Percentiles rank a stretch among this genome's conserved stretches.
These are phyloP conservation scores for Aureobasidium vineae DNA, from an alignment of 2,329 filamentous ascomycete genomes.

Conservation along the genomic window DNA sequence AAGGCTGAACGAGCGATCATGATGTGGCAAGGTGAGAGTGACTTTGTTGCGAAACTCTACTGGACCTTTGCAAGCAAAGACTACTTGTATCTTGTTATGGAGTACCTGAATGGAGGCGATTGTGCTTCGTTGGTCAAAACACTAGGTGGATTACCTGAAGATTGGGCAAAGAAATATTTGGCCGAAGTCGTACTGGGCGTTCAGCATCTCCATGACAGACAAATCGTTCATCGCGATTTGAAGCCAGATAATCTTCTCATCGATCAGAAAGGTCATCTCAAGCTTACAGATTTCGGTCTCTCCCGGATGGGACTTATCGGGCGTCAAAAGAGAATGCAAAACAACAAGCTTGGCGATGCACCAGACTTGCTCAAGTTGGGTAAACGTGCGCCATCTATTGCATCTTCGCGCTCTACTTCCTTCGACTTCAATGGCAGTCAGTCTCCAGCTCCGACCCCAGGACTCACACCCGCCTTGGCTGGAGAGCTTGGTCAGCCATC, in stretches of 20 bases:
- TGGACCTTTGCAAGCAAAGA: constrained; percentile 99
- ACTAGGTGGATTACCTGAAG: constrained; percentile 85
- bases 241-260: constrained; percentile 98
- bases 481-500: constrained; percentile 76
- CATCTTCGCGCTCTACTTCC: constrained; percentile 88
- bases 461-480: constrained; percentile 76
- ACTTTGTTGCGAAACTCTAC: constrained; percentile 98
- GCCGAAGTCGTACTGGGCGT: constrained; percentile 96
- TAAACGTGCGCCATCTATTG: constrained; percentile 79
- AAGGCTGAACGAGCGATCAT: constrained; percentile 98
- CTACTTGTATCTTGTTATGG: constrained; percentile 98
- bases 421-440: constrained; percentile 80
- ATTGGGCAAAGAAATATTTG: constrained; percentile 97
- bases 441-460: constrained; percentile 80
- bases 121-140: constrained; percentile 96
- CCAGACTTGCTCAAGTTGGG: constrained; percentile 88
- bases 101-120: constrained; percentile 96
- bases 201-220: constrained; percentile 88
- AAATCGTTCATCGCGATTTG: constrained; percentile 93
- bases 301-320: constrained; percentile 97
- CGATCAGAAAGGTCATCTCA: constrained; percentile 93
- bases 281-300: constrained; percentile 94
- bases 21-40: constrained; percentile 99
- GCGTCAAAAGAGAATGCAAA: constrained; percentile 88
- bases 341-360: constrained; percentile 72